Percentiles rank a stretch among this genome's conserved stretches.
Evolutionary conservation across 108 stramenopile genomes (phyloP).

Genomic region (Skeletonema costatum): DNA sequence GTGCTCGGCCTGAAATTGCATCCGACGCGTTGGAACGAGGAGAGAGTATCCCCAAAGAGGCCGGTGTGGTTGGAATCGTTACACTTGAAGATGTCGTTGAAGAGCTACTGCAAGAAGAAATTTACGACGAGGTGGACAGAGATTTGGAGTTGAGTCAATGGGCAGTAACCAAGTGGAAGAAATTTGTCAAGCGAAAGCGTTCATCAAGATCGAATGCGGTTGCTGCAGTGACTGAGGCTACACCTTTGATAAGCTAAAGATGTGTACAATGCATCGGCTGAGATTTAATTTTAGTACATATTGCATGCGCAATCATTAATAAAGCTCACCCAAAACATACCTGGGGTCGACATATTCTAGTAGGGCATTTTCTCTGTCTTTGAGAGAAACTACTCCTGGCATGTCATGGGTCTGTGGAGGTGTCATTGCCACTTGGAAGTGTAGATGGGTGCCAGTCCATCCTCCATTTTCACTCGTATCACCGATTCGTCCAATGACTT

Average conservation of each 20-base stretch:
- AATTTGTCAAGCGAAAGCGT: constrained; percentile 38
- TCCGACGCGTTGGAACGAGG: constrained; percentile 51
- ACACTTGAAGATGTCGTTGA: constrained; percentile 85
- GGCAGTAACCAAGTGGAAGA: constrained; percentile 58
- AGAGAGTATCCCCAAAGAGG: constrained; percentile 54
- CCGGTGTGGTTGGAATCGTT: constrained; percentile 78
- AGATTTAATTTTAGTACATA: too few species aligned
- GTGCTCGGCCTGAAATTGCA: constrained; percentile 58
- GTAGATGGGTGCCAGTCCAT: constrained; percentile 74
- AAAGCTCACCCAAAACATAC: constrained; percentile 66
- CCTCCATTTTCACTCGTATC: constrained; percentile 85
- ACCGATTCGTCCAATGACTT: constrained; percentile 66
- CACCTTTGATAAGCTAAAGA: constrained; percentile 6
- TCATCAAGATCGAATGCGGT: neutral
- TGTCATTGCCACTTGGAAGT: constrained; percentile 65
- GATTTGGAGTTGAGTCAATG: constrained; percentile 40
- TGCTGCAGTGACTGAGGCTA: neutral
- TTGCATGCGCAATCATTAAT: constrained; percentile 4
- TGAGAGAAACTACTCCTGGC: constrained; percentile 70
- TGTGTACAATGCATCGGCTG: too few species aligned
- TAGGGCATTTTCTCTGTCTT: constrained; percentile 59
- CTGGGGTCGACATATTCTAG: constrained; percentile 74
- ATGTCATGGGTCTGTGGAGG: constrained; percentile 75
- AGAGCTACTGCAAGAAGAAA: constrained; percentile 77
- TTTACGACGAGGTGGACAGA: constrained; percentile 75